Evolutionary conservation across 2,329 filamentous ascomycete species (phyloP), one percentile per base, ranked within the genome.

Genomic region (Microsporum ferrugineum): DNA sequence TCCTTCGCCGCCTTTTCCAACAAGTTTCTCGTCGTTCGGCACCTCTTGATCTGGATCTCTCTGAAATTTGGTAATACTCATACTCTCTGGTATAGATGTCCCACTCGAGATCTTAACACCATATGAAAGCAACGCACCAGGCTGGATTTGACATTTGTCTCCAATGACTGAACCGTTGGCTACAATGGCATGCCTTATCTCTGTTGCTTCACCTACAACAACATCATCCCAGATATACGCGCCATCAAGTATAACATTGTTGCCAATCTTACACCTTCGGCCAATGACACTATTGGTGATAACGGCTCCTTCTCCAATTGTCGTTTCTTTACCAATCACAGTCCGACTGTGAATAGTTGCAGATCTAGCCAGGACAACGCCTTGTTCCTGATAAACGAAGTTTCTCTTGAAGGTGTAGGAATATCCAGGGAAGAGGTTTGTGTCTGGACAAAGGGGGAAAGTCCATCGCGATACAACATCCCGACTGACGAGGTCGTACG

Each of bases 201-300:
- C 81, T 14, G 87, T 80, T 23, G 85, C 86, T 69, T 96, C 89
- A 0, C 85, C 88, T 66, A 99, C 84, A 3, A 82, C 82, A 0
- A 84, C 85, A 67, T 91, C 83, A 67, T 96, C 89, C 91, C 92
- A 97, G 65, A 99, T 84, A 68, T 90, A 92, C 27, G 89, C 87
- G 66, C 89, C 82, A 56, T 88, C 82, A 63, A 99, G 84, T 41
- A 79, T 82, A 33, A 94, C 91, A 65, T 94, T 89, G 66, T 84
- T 86, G 5, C 94, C 94, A 66, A 99, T 94, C 65, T 84, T 85
- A 75, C 92, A 97, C 66, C 88, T 82, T 63, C 88, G 83, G 36
- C 94, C 94, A 63, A 99, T 85, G 55, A 94, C 83, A 68, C 88
- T 91, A 73, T 88, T 88, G 6, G 79, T 79, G 36, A 99, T 82